Evolutionary conservation across 73 alveolate genomes (phyloP).

Genomic region (Blepharisma japonicum): DNA sequence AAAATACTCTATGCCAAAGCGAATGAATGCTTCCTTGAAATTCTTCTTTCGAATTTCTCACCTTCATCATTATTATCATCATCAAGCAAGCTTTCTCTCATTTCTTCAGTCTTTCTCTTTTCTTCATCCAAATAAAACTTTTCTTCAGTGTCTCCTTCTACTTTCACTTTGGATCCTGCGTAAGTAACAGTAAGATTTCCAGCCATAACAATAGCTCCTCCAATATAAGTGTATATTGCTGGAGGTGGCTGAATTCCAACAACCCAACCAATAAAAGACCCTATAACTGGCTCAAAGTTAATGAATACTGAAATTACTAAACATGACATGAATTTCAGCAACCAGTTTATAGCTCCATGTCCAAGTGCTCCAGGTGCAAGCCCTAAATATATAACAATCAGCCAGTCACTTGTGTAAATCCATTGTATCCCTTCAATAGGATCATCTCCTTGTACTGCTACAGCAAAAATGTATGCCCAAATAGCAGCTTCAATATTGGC

Average conservation of each 20-base stretch:
- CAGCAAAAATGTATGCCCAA: neutral
- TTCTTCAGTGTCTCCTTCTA: no score
- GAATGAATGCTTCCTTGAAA: no score
- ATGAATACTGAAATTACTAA: neutral
- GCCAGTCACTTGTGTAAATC: neutral
- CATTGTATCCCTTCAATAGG: neutral
- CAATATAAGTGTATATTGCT: neutral
- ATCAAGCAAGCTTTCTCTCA: no score
- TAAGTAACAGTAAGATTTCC: conserved; percentile 14
- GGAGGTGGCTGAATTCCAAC: conserved; percentile 11
- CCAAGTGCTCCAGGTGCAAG: conserved; percentile 1
- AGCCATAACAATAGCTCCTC: conserved; percentile 3
- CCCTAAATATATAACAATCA: neutral
- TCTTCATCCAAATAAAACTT: no score
- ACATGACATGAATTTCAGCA: neutral
- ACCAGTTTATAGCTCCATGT: conserved; percentile 3
- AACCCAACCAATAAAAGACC: conserved; percentile 5
- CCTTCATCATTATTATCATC: no score
- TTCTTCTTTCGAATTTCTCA: no score
- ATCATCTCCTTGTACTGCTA: neutral
- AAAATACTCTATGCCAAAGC: no score
- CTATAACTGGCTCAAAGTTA: conserved; percentile 27
- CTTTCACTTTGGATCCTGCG: no score
- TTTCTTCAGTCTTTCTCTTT: no score
- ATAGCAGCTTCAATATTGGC: neutral